Percentiles rank a stretch among this genome's conserved stretches.
phyloP scores from a whole-genome alignment of 441 rosid species.

The Iberis amara region DNA sequence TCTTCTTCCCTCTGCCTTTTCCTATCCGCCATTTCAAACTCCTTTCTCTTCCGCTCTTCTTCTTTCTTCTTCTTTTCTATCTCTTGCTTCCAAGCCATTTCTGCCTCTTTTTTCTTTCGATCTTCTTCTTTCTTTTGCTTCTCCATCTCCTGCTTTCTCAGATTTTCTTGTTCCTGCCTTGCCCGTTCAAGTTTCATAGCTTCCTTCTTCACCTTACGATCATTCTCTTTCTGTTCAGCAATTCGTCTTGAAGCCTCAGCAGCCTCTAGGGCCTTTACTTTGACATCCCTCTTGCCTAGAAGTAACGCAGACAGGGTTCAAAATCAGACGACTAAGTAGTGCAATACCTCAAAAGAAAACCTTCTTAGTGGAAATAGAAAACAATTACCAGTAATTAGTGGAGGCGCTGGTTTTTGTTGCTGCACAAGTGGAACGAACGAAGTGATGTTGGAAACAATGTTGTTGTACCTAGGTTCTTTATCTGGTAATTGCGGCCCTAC shows the following conservation, averaged over 20 bases:
- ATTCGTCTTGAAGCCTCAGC: constrained; percentile 83
- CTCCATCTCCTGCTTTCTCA: constrained; percentile 56
- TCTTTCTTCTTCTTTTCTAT: constrained; percentile 71
- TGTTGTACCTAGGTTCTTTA: constrained; percentile 51
- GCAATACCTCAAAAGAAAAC: not conserved
- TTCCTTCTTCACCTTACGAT: constrained; percentile 78
- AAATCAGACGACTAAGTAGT: not conserved
- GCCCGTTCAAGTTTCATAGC: constrained; percentile 76
- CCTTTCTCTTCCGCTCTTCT: constrained; percentile 61
- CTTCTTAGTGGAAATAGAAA: constrained; percentile 9
- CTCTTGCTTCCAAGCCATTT: constrained; percentile 47
- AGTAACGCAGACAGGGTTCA: constrained; percentile 8
- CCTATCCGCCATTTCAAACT: constrained; percentile 53
- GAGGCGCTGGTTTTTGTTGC: constrained; percentile 60
- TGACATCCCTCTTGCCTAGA: constrained; percentile 79
- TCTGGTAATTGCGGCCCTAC: constrained; percentile 38
- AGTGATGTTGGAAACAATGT: constrained; percentile 70
- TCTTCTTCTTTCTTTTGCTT: constrained; percentile 76
- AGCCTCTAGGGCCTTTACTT: constrained; percentile 85
- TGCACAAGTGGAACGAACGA: constrained; percentile 84
- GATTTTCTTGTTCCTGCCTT: constrained; percentile 58
- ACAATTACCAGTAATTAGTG: constrained; percentile 52
- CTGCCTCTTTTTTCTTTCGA: constrained; percentile 68
- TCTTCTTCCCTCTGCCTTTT: constrained; percentile 46
- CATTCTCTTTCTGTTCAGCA: constrained; percentile 80